A percentile compares a stretch with the other conserved stretches of the same genome.
These are phyloP conservation scores for Drechslerella stenobrocha DNA, from an alignment of 2,329 filamentous ascomycete species.

Conservation along the genomic window DNA sequence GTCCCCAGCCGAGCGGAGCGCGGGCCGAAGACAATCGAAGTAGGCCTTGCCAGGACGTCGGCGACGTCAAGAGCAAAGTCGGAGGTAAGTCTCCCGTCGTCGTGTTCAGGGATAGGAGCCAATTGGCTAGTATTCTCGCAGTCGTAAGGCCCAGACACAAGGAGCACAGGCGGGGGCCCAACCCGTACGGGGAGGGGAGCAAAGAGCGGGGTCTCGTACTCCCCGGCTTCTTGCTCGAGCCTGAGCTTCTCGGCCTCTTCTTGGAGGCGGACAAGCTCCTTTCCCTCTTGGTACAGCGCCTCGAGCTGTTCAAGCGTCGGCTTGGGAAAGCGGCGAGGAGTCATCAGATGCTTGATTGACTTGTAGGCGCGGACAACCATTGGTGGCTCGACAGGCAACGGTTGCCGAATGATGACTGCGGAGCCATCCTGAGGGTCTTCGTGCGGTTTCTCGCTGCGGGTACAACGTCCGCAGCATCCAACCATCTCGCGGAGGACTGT, in stretches of 20 bases:
- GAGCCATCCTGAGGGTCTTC: constrained; percentile 21
- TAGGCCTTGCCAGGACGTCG: constrained; percentile 13
- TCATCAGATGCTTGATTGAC: constrained; percentile 17
- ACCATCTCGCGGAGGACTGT: constrained; percentile 42
- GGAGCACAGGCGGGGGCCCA: not conserved
- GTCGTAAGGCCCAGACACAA: not conserved
- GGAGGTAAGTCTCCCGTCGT: constrained; percentile 16
- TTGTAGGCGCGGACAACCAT: constrained; percentile 27
- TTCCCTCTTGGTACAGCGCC: constrained; percentile 33
- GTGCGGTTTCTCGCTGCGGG: constrained; percentile 29
- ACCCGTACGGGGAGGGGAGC: not conserved
- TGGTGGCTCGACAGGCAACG: constrained; percentile 15
- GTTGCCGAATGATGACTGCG: constrained; percentile 31
- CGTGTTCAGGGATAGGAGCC: constrained; percentile 11
- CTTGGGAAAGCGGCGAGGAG: constrained; percentile 25
- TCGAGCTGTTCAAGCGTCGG: constrained; percentile 37
- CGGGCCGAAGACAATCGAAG: constrained; percentile 15
- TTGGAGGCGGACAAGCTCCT: constrained; percentile 35
- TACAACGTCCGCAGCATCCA: constrained; percentile 43
- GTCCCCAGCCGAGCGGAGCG: not conserved
- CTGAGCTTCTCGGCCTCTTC: constrained; percentile 15
- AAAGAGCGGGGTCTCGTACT: not conserved
- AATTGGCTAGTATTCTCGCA: constrained; percentile 12
- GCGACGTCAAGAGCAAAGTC: constrained; percentile 16
- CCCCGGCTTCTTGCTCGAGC: not conserved